These are phyloP conservation scores for Colletotrichum melonis DNA, from an alignment of 2,329 filamentous ascomycete species.

Conservation along the genomic window DNA sequence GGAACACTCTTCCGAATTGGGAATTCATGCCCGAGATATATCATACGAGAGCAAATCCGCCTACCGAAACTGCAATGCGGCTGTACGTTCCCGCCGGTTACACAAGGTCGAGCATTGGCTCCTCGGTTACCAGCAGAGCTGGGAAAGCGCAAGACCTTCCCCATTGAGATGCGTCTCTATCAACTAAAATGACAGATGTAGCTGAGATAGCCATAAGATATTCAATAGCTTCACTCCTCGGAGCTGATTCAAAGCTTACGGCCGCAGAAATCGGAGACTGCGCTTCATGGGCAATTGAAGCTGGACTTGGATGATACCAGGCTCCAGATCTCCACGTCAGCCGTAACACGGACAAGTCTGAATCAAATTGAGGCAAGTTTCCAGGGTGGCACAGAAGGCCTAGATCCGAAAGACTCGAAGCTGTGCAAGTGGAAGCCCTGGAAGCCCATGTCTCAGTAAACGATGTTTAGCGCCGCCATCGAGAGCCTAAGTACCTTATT, in stretches of 20 bases:
- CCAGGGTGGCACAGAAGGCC: not conserved
- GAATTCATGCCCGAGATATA: slow-evolving; percentile 10
- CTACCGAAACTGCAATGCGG: not conserved
- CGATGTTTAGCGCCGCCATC: not conserved
- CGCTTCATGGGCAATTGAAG: not conserved
- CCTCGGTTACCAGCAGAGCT: not conserved
- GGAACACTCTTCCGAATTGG: not conserved
- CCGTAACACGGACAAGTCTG: not conserved
- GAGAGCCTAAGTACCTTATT: not conserved
- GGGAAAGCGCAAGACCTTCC: not conserved
- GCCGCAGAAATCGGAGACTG: not conserved
- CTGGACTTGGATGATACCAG: not conserved
- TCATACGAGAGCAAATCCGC: not conserved
- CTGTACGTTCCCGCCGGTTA: slow-evolving; percentile 16
- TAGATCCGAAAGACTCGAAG: not conserved
- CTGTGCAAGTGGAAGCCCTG: not conserved
- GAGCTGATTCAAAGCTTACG: not conserved
- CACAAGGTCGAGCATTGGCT: not conserved
- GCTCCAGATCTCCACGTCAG: not conserved
- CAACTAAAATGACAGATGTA: not conserved
- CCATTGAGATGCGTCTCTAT: not conserved
- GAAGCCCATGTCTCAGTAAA: not conserved
- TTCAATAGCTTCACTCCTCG: not conserved
- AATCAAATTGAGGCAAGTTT: not conserved
- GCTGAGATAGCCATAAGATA: not conserved